These are phyloP conservation scores for Fusarium tanahbumbuense DNA, from an alignment of 2,329 filamentous ascomycete species.

Conservation along the genomic window DNA sequence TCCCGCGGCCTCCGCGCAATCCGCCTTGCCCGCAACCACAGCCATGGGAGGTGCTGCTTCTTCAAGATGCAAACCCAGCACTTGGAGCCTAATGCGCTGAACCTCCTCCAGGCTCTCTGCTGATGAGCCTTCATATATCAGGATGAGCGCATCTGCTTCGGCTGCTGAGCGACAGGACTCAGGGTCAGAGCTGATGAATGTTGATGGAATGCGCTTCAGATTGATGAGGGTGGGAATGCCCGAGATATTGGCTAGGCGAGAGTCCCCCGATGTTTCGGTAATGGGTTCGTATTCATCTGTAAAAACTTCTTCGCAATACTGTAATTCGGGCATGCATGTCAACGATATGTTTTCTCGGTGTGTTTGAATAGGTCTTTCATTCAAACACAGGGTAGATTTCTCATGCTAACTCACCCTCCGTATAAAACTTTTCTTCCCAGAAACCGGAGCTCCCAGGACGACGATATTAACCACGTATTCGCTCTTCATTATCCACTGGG, in stretches of 20 bases:
- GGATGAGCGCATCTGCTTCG: constrained; percentile 32
- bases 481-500: constrained; percentile 5
- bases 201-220: constrained; percentile 32
- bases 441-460: constrained; percentile 26
- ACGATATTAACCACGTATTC: constrained; percentile 32
- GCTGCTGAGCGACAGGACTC: constrained; percentile 19
- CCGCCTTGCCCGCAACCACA: constrained; percentile 33
- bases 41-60: constrained; percentile 15
- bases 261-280: constrained; percentile 28
- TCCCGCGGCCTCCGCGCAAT: constrained; percentile 25
- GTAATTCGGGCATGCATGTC: neutral
- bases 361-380: neutral
- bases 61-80: constrained; percentile 18
- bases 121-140: constrained; percentile 32
- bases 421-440: constrained; percentile 40
- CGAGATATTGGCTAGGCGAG: constrained; percentile 24
- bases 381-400: neutral
- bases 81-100: constrained; percentile 17
- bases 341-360: neutral
- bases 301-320: constrained; percentile 36
- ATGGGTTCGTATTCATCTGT: constrained; percentile 35
- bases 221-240: constrained; percentile 26
- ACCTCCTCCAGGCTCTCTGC: constrained; percentile 25
- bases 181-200: constrained; percentile 14
- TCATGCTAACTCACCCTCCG: constrained; percentile 28